Conservation (phyloP, 495 filamentous ascomycete genomes). For the Neurospora cerealis region DNA sequence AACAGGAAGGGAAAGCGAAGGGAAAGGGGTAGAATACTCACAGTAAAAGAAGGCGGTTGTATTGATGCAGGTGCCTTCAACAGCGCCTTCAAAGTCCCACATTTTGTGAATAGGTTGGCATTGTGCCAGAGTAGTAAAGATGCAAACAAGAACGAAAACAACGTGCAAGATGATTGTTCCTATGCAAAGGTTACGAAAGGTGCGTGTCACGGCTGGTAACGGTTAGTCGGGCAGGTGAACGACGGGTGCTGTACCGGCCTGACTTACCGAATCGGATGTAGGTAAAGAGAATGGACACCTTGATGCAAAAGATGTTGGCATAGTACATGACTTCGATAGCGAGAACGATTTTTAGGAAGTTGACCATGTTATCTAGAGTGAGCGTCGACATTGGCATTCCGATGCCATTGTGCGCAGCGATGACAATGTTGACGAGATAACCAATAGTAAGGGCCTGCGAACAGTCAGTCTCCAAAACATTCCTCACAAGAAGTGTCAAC, state of each 20-base stretch:
- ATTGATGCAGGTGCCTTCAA: conserved; percentile 35
- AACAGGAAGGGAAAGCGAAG: background rate
- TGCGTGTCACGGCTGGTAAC: conserved; percentile 15
- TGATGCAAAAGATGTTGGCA: conserved; percentile 27
- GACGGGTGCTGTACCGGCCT: background rate
- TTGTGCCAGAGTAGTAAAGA: conserved; percentile 31
- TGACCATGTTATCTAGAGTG: conserved; percentile 18
- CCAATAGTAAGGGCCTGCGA: conserved; percentile 21
- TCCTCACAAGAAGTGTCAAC: background rate
- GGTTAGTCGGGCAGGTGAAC: background rate
- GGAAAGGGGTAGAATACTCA: conserved; percentile 9
- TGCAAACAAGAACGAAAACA: conserved; percentile 27
- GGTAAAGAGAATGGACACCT: conserved; percentile 38
- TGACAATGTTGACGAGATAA: conserved; percentile 23
- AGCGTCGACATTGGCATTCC: conserved; percentile 23
- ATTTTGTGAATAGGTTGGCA: conserved; percentile 34
- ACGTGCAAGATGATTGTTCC: conserved; percentile 28
- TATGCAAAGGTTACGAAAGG: conserved; percentile 21
- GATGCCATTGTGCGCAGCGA: conserved; percentile 18
- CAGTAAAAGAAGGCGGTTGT: conserved; percentile 41
- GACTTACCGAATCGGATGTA: conserved; percentile 38
- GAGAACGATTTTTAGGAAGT: conserved; percentile 27
- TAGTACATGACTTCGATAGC: conserved; percentile 39
- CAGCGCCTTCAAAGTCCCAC: conserved; percentile 33
- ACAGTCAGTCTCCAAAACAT: background rate